Evolutionary conservation across 192 early-diverging fungal species (phyloP).

Genomic region (Umbelopsis sp.): DNA sequence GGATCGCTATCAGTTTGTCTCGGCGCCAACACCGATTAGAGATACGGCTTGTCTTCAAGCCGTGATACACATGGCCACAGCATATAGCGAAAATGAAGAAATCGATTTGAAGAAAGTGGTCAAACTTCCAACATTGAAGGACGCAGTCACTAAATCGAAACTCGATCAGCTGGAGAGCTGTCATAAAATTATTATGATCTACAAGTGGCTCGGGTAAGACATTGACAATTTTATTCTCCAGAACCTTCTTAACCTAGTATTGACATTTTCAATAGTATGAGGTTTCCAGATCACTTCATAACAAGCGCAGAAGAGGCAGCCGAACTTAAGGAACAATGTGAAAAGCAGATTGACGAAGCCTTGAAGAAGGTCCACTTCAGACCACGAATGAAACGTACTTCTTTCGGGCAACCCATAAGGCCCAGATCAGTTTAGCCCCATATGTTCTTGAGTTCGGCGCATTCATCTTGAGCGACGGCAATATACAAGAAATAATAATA

Average conservation of each 20-base stretch:
- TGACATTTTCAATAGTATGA: slow-evolving; percentile 42
- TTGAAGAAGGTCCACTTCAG: slow-evolving; percentile 14
- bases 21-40: slow-evolving; percentile 59
- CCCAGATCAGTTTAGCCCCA: background rate
- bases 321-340: slow-evolving; percentile 48
- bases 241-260: background rate
- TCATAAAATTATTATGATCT: slow-evolving; percentile 81
- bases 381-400: background rate
- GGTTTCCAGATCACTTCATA: slow-evolving; percentile 63
- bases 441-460: background rate
- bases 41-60: slow-evolving; percentile 26
- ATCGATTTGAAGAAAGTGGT: slow-evolving; percentile 55
- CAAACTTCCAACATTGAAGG: slow-evolving; percentile 45
- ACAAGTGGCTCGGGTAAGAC: slow-evolving; percentile 81
- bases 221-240: background rate
- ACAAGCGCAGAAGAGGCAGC: slow-evolving; percentile 44
- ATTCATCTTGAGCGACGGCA: background rate
- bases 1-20: slow-evolving; percentile 73
- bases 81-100: slow-evolving; percentile 36
- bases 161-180: slow-evolving; percentile 63
- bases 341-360: slow-evolving; percentile 33
- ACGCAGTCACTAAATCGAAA: slow-evolving; percentile 5
- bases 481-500: background rate
- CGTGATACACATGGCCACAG: slow-evolving; percentile 20
- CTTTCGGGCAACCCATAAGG: background rate